Conservation (phyloP, 2,329 filamentous ascomycete genomes). For the Epichloe elymi region DNA sequence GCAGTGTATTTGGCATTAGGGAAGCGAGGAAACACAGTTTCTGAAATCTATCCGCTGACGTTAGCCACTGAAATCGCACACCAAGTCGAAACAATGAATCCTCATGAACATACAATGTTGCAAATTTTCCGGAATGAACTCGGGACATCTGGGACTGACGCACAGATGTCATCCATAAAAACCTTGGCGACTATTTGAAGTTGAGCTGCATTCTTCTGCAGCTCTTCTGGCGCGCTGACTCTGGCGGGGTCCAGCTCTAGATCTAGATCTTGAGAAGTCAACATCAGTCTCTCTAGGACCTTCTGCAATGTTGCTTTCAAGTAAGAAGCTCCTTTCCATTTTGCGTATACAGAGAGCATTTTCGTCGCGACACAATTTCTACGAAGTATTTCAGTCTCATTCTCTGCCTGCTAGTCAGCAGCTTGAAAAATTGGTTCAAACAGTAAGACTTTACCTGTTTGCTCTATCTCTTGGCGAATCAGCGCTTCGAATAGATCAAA, state of each 20-base stretch:
- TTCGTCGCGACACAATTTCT: conserved; percentile 60
- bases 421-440: not conserved
- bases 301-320: conserved; percentile 52
- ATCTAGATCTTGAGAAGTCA: conserved; percentile 54
- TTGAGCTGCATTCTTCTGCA: conserved; percentile 53
- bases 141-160: conserved; percentile 48
- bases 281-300: conserved; percentile 51
- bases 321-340: conserved; percentile 55
- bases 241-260: conserved; percentile 54
- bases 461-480: conserved; percentile 55
- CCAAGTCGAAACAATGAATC: not conserved
- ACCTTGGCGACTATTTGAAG: conserved; percentile 55
- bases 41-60: conserved; percentile 35
- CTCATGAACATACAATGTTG: conserved; percentile 38
- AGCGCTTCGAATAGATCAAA: conserved; percentile 52
- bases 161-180: conserved; percentile 58
- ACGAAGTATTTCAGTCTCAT: conserved; percentile 54
- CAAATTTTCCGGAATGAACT: conserved; percentile 54
- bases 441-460: conserved; percentile 34
- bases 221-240: conserved; percentile 45
- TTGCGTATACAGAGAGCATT: conserved; percentile 57
- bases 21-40: conserved; percentile 49
- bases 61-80: not conserved
- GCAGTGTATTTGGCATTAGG: conserved; percentile 60
- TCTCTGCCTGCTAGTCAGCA: conserved; percentile 31